A percentile compares a stretch with the other conserved stretches of the same genome.
phyloP scores from a whole-genome alignment of 495 filamentous ascomycete species.

The Podospora anserina region DNA sequence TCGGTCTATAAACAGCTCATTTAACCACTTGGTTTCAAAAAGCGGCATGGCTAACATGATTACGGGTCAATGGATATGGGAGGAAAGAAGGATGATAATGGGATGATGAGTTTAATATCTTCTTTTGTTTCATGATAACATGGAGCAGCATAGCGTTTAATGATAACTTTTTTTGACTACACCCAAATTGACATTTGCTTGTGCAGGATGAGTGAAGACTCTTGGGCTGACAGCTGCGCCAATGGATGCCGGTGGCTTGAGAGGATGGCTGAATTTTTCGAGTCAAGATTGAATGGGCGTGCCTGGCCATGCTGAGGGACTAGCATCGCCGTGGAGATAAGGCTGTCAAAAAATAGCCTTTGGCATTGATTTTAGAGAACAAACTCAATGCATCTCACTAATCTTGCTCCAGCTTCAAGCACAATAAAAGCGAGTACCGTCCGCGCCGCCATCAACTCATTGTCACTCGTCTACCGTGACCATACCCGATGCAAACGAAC shows the following conservation, averaged over 20 bases:
- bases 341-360: neutral
- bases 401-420: neutral
- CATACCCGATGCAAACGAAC: too few species aligned
- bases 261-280: neutral
- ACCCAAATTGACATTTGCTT: neutral
- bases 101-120: constrained; percentile 1
- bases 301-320: neutral
- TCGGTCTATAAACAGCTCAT: constrained; percentile 5
- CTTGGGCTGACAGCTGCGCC: neutral
- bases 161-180: neutral
- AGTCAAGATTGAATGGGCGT: neutral
- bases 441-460: too few species aligned
- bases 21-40: neutral
- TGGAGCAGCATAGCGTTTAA: neutral
- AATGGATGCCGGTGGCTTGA: neutral
- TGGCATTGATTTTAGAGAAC: neutral
- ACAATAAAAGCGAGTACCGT: neutral
- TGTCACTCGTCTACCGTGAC: neutral
- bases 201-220: neutral
- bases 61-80: neutral
- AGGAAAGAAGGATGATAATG: neutral
- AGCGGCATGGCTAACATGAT: neutral
- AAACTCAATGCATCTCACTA: neutral
- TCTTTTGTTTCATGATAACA: neutral
- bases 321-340: neutral